phyloP scores from a whole-genome alignment of 495 filamentous ascomycete species.

The Alectoria sarmentosa region DNA sequence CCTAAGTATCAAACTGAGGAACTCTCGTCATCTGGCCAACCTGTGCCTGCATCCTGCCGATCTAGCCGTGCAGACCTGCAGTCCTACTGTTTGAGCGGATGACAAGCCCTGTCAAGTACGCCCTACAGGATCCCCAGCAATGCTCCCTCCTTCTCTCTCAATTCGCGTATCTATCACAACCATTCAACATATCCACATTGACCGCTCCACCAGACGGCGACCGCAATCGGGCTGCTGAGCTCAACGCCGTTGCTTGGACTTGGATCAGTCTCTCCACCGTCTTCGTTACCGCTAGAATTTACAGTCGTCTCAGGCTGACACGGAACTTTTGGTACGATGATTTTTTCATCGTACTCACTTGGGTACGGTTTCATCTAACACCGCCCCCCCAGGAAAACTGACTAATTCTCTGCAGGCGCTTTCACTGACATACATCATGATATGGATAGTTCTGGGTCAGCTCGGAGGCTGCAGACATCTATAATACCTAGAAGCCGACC shows the following conservation, averaged over 20 bases:
- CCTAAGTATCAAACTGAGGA: too few species aligned
- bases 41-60: too few species aligned
- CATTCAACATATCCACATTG: background rate
- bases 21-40: too few species aligned
- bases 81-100: too few species aligned
- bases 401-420: background rate
- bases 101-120: too few species aligned
- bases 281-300: conserved; percentile 37
- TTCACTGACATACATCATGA: background rate
- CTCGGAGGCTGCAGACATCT: conserved; percentile 12
- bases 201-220: conserved; percentile 8
- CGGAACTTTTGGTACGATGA: conserved; percentile 45
- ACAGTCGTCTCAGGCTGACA: conserved; percentile 37
- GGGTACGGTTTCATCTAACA: conserved; percentile 10
- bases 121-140: too few species aligned
- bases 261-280: conserved; percentile 31
- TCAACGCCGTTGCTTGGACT: conserved; percentile 26
- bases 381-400: too few species aligned
- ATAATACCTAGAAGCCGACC: conserved; percentile 7
- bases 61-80: too few species aligned
- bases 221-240: conserved; percentile 8
- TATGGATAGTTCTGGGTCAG: background rate
- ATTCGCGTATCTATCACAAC: background rate
- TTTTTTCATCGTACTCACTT: conserved; percentile 39
- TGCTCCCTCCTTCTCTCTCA: too few species aligned